Evolutionary conservation across 179 eudicot genomes (phyloP), one percentile per base, ranked within the genome.

Genomic region (Heliamphora pulchella): DNA sequence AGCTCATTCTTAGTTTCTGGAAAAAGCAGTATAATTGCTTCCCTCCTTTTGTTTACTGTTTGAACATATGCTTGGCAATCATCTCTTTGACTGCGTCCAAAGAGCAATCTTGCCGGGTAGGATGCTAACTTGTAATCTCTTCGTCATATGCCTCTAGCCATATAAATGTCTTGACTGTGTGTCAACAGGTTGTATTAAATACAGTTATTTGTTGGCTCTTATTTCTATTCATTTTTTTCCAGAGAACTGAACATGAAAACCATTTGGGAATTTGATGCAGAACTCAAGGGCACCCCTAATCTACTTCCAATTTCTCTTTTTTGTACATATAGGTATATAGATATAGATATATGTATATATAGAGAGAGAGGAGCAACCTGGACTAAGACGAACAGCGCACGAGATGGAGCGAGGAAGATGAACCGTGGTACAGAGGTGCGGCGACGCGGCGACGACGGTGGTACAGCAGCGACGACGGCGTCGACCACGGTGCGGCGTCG

Each of bases 251-350:
- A 89, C 80, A 78, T 90, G 92, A 77, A 87, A 86, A 46, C 96
- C 95, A 73, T 91, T 85, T 22, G 95, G 97, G 82, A 93, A 93
- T 57, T 91, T 31, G 31, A 31, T 31, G 31, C 31, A 31, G 31
- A 31, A 0, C 31, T 31, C 31, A 31, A n/a, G n/a, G n/a, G n/a
- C n/a, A n/a, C n/a, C n/a, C n/a, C n/a, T n/a, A n/a, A n/a, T n/a
- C n/a, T n/a, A n/a, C n/a, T n/a, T n/a, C n/a, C n/a, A n/a, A n/a
- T n/a, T n/a, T n/a, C n/a, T n/a, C n/a, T n/a, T n/a, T n/a, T n/a
- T n/a, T n/a, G n/a, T n/a, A n/a, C n/a, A n/a, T n/a, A n/a, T n/a
- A n/a, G n/a, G n/a, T n/a, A n/a, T n/a, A n/a, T n/a, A n/a, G n/a
- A n/a, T n/a, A n/a, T n/a, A n/a, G n/a, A n/a, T n/a, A n/a, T n/a